Conservation (phyloP, 306 rosid species). For the Fragaria ananassa region DNA sequence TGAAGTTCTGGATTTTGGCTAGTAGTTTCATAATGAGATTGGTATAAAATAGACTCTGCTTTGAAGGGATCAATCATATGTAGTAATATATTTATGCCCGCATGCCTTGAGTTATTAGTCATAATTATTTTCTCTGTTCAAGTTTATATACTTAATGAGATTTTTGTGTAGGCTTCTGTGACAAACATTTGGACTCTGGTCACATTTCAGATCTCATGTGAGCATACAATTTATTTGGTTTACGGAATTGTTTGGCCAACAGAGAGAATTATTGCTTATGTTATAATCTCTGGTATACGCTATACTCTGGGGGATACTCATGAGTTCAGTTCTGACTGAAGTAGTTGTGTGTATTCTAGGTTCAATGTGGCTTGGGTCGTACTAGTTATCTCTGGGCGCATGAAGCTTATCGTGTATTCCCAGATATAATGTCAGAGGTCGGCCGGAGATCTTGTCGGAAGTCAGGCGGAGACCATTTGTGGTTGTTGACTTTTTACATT, state of each 20-base stretch:
- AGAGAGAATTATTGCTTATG: background rate
- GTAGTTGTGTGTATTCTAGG: constrained; percentile 27
- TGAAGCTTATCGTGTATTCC: constrained; percentile 60
- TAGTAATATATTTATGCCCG: background rate
- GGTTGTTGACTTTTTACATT: too few relatives aligned
- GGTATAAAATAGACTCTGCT: background rate
- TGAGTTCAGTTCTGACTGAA: background rate
- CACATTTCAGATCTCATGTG: background rate
- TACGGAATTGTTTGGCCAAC: background rate
- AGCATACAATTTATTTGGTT: background rate
- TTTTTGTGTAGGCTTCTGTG: background rate
- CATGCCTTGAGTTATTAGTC: background rate
- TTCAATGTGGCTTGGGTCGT: constrained; percentile 90
- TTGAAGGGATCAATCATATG: background rate
- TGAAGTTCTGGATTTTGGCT: background rate
- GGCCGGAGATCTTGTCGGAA: too few relatives aligned
- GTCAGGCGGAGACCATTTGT: too few relatives aligned
- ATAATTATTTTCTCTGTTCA: background rate
- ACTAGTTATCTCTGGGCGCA: constrained; percentile 85
- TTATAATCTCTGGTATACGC: background rate
- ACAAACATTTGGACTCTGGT: background rate
- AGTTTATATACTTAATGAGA: background rate
- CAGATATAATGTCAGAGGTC: constrained; percentile 93
- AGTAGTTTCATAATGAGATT: background rate
- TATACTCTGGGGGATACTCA: background rate